These are phyloP conservation scores for Vitis rotundifolia DNA, from an alignment of 164 flowering plant species.

Conservation along the genomic window DNA sequence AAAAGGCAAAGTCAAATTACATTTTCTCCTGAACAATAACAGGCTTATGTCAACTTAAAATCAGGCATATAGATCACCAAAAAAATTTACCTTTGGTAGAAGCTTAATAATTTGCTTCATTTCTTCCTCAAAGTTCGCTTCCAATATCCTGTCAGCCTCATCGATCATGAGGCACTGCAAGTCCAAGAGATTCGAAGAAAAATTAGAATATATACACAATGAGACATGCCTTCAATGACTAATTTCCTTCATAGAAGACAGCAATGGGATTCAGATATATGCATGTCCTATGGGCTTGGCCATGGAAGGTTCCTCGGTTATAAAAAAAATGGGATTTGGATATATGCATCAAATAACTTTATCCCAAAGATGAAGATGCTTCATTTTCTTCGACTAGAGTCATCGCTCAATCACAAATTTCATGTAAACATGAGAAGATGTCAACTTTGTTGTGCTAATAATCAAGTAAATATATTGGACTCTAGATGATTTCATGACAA, in stretches of 20 bases:
- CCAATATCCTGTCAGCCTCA: conserved; percentile 96
- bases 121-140: conserved; percentile 93
- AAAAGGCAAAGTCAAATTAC: too few species aligned
- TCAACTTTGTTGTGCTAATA: too few species aligned
- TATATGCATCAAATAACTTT: not conserved
- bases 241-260: too few species aligned
- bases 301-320: too few species aligned
- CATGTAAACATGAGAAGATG: too few species aligned
- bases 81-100: conserved; percentile 73
- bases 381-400: too few species aligned
- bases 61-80: not conserved
- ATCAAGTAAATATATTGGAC: too few species aligned
- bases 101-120: conserved; percentile 86
- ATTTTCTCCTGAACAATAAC: too few species aligned
- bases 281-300: not conserved
- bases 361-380: not conserved
- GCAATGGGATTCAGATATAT: not conserved
- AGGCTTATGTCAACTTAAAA: not conserved
- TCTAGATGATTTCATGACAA: too few species aligned
- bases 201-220: not conserved
- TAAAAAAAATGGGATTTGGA: not conserved
- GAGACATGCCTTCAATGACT: not conserved
- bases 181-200: conserved; percentile 7
- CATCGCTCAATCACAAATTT: too few species aligned
- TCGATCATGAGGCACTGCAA: conserved; percentile 92